These are phyloP conservation scores for Anastatica hierochuntica DNA, from an alignment of 345 rosid genomes.

Conservation along the genomic window DNA sequence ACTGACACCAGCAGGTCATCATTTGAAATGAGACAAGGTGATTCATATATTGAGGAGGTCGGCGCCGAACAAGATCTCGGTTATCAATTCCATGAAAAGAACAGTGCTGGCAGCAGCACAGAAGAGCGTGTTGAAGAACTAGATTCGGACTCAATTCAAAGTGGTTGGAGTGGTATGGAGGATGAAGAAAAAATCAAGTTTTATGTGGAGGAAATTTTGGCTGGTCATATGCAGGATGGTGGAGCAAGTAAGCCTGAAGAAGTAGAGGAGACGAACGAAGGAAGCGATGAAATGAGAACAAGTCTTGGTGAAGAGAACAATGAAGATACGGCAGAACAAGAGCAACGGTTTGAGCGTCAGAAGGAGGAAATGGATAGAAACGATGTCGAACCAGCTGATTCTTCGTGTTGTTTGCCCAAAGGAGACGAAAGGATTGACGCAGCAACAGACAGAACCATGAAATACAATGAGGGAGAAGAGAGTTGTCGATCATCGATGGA, in stretches of 20 bases:
- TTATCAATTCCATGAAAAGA: constrained; percentile 25
- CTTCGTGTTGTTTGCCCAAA: constrained; percentile 23
- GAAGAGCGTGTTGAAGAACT: constrained; percentile 35
- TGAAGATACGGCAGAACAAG: constrained; percentile 12
- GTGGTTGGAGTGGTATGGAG: constrained; percentile 24
- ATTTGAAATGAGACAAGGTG: constrained; percentile 21
- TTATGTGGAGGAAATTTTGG: constrained; percentile 7
- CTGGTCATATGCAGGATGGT: constrained; percentile 21
- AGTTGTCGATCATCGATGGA: constrained; percentile 26
- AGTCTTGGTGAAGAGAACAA: constrained; percentile 7
- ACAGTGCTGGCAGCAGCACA: constrained; percentile 16
- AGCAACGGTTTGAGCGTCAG: constrained; percentile 14
- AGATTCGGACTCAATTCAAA: constrained; percentile 31
- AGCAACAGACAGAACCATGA: constrained; percentile 16
- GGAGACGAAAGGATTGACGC: constrained; percentile 19
- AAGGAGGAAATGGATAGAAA: constrained; percentile 16
- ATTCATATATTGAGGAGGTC: constrained; percentile 23
- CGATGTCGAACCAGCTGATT: constrained; percentile 23
- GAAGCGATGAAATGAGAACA: constrained; percentile 12
- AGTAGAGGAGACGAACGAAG: constrained; percentile 21
- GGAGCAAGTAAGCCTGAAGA: constrained; percentile 28
- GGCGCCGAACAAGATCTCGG: constrained; percentile 24
- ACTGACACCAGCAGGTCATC: constrained; percentile 24
- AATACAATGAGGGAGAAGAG: constrained; percentile 31
- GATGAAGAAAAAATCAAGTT: constrained; percentile 16